Base-by-base conservation (phyloP, 352 stramenopile species). In the Pythium guiyangense region DNA sequence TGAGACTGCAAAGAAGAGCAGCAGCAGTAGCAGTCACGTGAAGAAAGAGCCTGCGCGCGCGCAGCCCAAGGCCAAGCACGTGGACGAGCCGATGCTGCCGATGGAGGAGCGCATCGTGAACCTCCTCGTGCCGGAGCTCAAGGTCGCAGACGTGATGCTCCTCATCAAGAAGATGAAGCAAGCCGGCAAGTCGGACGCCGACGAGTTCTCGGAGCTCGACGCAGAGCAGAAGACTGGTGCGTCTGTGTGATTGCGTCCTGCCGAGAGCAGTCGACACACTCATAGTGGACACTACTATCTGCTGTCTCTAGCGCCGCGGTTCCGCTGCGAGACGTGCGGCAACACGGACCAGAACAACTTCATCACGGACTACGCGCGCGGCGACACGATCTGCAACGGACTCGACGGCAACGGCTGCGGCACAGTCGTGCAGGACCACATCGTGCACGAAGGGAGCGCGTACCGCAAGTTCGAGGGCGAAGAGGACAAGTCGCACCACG, bases 401-500 rank as follows among this genome's bases (percentile, higher is more conserved):
- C 53, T 89, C 31, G 85, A 95, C 55, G 85, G 94, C 40, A 93
- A 86, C 45, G 79, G 80, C 44, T 99, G 94, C 63, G 94, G 96
- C 18, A 98, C 86, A 0, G 94, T 99, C 29, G 92, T 97, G 26
- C 87, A 95, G 59, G 94, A 98, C 68, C 94, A 96, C 54, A 93
- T 98, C 35, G 96, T 98, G 69, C 93, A 98, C 63, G 96, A 99
- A 84, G 94, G 96, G 54, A 96, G 86, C 26, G 87, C 92, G 53
- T 98, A 95, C 75, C 84, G 96, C 42, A 98, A 99, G 69, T 99
- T 99, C 76, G 92, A 98, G 74, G 96, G 92, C 44, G 94, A 99
- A 77, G 91, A 97, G 44, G 94, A 99, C 75, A 96, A 97, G 55
- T 98, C 94, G 42, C 96, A 99, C 70, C 96, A 99, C 69, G 94